Evolutionary conservation across 768 basidiomycete genomes (phyloP).

Genomic region (Baorangia bicolor): DNA sequence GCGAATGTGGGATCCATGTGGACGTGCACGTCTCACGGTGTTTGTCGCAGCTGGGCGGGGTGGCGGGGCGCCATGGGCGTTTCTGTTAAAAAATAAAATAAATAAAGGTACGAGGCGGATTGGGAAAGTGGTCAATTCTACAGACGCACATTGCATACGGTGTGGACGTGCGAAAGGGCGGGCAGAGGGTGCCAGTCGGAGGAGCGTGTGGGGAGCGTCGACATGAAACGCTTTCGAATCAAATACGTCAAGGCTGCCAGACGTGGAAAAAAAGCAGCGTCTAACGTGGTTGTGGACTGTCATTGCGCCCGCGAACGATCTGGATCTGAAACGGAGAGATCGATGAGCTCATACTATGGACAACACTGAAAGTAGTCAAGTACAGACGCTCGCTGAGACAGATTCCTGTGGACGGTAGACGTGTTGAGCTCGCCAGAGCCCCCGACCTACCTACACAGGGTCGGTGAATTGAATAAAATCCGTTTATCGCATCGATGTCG

Average conservation of each 20-base stretch:
- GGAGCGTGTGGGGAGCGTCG: slow-evolving; percentile 23
- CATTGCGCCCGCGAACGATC: slow-evolving; percentile 10
- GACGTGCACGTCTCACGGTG: background rate
- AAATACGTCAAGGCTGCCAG: slow-evolving; percentile 21
- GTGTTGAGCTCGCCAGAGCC: background rate
- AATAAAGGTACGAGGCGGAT: slow-evolving; percentile 2
- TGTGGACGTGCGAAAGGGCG: slow-evolving; percentile 11
- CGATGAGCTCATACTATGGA: slow-evolving; percentile 1
- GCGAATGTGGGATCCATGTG: slow-evolving; percentile 1
- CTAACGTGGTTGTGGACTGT: slow-evolving; percentile 10
- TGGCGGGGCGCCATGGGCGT: background rate
- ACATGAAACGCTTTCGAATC: slow-evolving; percentile 21
- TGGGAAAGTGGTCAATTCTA: slow-evolving; percentile 4
- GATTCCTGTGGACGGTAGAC: background rate
- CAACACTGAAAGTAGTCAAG: background rate
- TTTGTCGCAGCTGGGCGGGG: background rate
- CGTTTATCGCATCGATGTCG: slow-evolving; percentile 9
- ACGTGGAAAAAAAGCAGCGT: slow-evolving; percentile 3
- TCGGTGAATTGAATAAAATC: slow-evolving; percentile 18
- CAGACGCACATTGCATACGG: background rate
- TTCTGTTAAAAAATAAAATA: background rate
- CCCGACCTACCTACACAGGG: slow-evolving; percentile 10
- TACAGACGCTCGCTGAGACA: background rate
- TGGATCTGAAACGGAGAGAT: slow-evolving; percentile 11
- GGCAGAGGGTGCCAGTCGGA: slow-evolving; percentile 24